Evolutionary conservation across 2,329 filamentous ascomycete species (phyloP), one percentile per base, ranked within the genome.

Genomic region (Colletotrichum australisinense): DNA sequence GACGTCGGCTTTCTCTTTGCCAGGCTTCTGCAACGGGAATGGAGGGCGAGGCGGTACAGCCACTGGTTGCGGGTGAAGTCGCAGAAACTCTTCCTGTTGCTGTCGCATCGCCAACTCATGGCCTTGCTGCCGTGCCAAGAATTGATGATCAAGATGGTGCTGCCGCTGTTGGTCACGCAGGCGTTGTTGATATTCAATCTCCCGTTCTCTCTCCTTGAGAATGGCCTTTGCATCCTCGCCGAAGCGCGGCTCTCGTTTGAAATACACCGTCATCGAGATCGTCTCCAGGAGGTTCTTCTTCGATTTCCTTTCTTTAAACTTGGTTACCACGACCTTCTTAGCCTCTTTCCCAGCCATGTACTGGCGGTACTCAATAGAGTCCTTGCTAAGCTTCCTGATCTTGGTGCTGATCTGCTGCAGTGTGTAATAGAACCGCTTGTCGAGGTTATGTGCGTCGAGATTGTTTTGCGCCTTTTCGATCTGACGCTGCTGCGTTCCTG

Each of bases 351-450:
- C 69, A 24, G 57, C 70, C 53, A 59, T 67, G 22, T 72, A 67
- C 12, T 71, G 60, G 24, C 57, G 67, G 32, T 74, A 72, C 38
- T 60, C 59, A 3, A 60, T 14, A n/a, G 66, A 55, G 57, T 78
- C 76, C n/a, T 73, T 72, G 12, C 75, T 74, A 26, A 82, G 74
- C 49, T 77, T 76, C 65, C 78, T 81, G 4, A 82, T 76, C 67
- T 83, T 80, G 30, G 82, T 82, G 49, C 88, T 83, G 7, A 89
- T 77, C 76, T 89, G 87, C 16, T 79, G 84, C 5, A 89, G 78
- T 19, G 80, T 79, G 72, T 84, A 85, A 30, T 81, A 76, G 69
- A 80, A 88, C 6, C 82, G 81, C 2, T 56, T 67, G 49, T 88
- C 85, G 3, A 53, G 66, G 19, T 88, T 85, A 5, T 52, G 49